Percentiles rank a stretch among this genome's conserved stretches.
phyloP scores from a whole-genome alignment of 306 rosid genomes.

The cucumber (Cucumis sativus) region Cucumber_9930_V3 NC_026658.2:1022001-1022500 shows the following conservation, averaged over 20 bases:
- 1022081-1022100: neutral
- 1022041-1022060: neutral
- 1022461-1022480: neutral
- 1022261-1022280: neutral
- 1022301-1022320: neutral
- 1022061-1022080: neutral
- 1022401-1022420: neutral
- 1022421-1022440: neutral
- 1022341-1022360: no score
- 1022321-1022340: no score
- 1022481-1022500: neutral
- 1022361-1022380: no score
- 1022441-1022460: neutral
- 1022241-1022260: neutral
- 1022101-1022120: neutral
- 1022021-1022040: neutral
- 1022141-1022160: neutral
- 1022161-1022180: neutral
- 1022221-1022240: neutral
- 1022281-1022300: neutral
- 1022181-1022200: neutral
- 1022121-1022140: neutral
- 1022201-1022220: neutral
- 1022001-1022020: neutral
- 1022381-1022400: neutral